Evolutionary conservation across 2,329 filamentous ascomycete species (phyloP).

Genomic region (Gnomoniopsis sp.): DNA sequence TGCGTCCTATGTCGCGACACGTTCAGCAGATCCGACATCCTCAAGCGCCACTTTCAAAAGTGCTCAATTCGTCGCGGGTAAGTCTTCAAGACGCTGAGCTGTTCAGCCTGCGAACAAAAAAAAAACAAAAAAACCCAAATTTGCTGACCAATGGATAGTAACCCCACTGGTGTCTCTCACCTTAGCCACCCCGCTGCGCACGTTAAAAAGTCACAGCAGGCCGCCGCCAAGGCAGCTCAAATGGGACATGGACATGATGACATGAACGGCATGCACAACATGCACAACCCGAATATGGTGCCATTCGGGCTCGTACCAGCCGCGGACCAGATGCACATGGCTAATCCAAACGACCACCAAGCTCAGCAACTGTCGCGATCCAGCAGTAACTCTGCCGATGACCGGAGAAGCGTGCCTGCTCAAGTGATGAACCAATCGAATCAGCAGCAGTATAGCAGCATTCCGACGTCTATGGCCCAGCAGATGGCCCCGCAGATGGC

Average conservation of each 20-base stretch:
- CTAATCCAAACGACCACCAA: constrained; percentile 53
- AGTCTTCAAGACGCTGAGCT: background rate
- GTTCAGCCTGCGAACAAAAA: background rate
- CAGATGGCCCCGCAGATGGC: constrained; percentile 61
- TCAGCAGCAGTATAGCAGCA: constrained; percentile 53
- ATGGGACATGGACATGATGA: constrained; percentile 42
- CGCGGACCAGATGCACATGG: constrained; percentile 57
- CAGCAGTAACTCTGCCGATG: constrained; percentile 55
- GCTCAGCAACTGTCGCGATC: constrained; percentile 56
- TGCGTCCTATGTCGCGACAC: constrained; percentile 97
- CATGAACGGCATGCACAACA: constrained; percentile 58
- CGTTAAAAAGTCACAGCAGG: constrained; percentile 71
- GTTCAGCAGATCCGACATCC: constrained; percentile 94
- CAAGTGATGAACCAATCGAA: constrained; percentile 47
- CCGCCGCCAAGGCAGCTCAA: constrained; percentile 53
- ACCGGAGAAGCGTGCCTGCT: constrained; percentile 54
- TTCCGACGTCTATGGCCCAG: constrained; percentile 58
- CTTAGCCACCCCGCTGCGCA: constrained; percentile 89
- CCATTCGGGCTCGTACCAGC: constrained; percentile 41
- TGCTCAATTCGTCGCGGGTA: constrained; percentile 82
- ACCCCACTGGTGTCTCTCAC: constrained; percentile 80
- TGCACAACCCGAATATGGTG: constrained; percentile 53
- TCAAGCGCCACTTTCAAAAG: constrained; percentile 99
- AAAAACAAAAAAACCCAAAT: background rate
- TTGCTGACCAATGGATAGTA: constrained; percentile 40